phyloP scores from a whole-genome alignment of 139 green algal species.

The Auxenochlorella protothecoides region DNA sequence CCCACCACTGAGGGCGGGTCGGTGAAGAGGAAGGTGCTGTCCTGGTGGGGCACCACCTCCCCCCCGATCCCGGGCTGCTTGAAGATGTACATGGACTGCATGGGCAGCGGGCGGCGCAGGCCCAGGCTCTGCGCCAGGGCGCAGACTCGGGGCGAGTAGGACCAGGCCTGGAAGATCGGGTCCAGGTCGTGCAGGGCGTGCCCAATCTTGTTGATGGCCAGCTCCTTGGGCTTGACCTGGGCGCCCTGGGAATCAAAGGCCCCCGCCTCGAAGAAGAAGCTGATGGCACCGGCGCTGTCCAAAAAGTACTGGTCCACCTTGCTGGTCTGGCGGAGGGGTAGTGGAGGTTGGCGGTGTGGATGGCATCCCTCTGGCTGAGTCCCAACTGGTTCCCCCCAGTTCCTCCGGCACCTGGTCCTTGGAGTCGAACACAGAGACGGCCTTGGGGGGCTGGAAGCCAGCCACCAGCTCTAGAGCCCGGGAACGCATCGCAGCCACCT shows the following conservation, averaged over 20 bases:
- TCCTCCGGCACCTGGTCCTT: conserved; percentile 17
- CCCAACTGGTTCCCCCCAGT: too few species aligned
- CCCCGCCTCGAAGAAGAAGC: conserved; percentile 74
- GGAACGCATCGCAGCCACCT: conserved; percentile 27
- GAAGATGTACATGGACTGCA: conserved; percentile 63
- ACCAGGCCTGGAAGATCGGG: conserved; percentile 71
- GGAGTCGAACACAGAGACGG: conserved; percentile 41
- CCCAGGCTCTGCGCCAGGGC: conserved; percentile 55
- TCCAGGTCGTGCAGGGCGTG: conserved; percentile 92
- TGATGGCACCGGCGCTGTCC: conserved; percentile 44
- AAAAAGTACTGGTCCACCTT: conserved; percentile 69
- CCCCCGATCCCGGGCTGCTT: conserved; percentile 87
- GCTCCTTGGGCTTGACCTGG: conserved; percentile 41
- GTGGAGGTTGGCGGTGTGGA: not conserved
- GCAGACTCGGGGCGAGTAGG: conserved; percentile 45
- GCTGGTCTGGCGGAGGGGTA: conserved; percentile 10
- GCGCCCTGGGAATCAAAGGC: conserved; percentile 56
- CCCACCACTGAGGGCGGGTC: conserved; percentile 68
- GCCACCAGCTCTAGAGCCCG: conserved; percentile 38
- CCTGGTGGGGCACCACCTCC: conserved; percentile 82
- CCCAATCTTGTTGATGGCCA: conserved; percentile 87
- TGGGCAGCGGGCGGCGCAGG: conserved; percentile 64
- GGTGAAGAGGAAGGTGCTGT: conserved; percentile 87
- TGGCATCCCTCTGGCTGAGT: not conserved
- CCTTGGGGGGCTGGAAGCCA: conserved; percentile 20